Evolutionary conservation across 108 stramenopile species (phyloP).

Genomic region (Epithemia pelagica): DNA sequence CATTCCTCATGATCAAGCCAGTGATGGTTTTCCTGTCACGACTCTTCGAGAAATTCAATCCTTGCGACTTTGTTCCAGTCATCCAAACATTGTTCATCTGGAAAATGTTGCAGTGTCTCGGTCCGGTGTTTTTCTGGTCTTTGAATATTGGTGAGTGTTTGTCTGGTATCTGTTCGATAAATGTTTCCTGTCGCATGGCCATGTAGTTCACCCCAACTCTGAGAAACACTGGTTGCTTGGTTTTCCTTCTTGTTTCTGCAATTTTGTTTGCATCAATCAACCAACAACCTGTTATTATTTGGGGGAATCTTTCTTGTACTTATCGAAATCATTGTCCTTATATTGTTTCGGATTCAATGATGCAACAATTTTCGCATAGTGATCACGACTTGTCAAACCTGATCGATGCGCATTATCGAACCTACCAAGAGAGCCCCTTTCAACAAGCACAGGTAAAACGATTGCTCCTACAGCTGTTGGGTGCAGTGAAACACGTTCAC

Average conservation of each 20-base stretch:
- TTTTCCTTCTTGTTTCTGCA: conserved; percentile 1
- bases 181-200: no score
- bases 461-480: conserved; percentile 50
- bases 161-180: no score
- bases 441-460: conserved; percentile 47
- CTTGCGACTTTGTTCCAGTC: conserved; percentile 34
- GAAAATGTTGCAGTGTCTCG: conserved; percentile 53
- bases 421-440: conserved; percentile 40
- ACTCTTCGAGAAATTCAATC: conserved; percentile 73
- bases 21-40: conserved; percentile 79
- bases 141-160: conserved; percentile 51
- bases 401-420: conserved; percentile 44
- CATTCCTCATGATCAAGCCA: conserved; percentile 73
- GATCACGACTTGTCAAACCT: conserved; percentile 60
- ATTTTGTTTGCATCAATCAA: no score
- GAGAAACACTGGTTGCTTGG: no score
- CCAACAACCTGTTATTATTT: no score
- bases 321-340: no score
- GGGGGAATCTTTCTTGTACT: no score
- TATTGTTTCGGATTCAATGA: no score
- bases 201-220: background rate
- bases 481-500: conserved; percentile 63
- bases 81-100: conserved; percentile 56
- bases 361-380: conserved; percentile 3
- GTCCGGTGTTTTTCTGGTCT: conserved; percentile 67